These are phyloP conservation scores for Myxozyma udenii DNA, from an alignment of 805 yeast genomes.

Conservation along the genomic window DNA sequence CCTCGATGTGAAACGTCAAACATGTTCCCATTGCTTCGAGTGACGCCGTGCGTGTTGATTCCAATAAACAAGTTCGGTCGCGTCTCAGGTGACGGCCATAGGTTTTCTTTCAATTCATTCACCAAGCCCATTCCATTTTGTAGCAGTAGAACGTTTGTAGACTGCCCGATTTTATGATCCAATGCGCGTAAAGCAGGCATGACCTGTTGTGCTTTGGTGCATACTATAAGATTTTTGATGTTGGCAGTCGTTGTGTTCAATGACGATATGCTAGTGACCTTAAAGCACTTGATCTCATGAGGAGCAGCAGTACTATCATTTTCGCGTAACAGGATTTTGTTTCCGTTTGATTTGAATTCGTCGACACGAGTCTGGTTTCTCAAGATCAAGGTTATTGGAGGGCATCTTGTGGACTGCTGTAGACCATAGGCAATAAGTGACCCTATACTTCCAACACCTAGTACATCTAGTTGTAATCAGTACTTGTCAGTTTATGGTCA, in stretches of 20 bases:
- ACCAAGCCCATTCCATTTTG: conserved; percentile 84
- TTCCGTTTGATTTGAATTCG: background rate
- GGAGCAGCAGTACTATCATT: background rate
- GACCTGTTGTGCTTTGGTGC: conserved; percentile 81
- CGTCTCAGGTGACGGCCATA: conserved; percentile 50
- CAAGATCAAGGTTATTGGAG: conserved; percentile 5
- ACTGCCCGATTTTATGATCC: conserved; percentile 1
- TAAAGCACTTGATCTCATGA: background rate
- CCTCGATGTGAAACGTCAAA: conserved; percentile 67
- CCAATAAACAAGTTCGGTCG: conserved; percentile 69
- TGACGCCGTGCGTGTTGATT: conserved; percentile 76
- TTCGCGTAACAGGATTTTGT: background rate
- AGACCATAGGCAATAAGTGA: conserved; percentile 9
- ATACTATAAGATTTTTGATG: conserved; percentile 60
- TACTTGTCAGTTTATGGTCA: background rate
- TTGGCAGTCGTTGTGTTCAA: conserved; percentile 11
- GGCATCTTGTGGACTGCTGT: background rate
- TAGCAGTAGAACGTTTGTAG: conserved; percentile 48
- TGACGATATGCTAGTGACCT: background rate
- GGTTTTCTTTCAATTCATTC: conserved; percentile 46
- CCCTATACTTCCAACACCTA: conserved; percentile 21
- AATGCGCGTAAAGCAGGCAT: conserved; percentile 45
- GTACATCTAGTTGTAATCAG: background rate
- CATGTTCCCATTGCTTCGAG: conserved; percentile 34
- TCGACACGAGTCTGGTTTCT: conserved; percentile 1